phyloP scores from a whole-genome alignment of 345 rosid genomes.

The Trapa bicornis region DNA sequence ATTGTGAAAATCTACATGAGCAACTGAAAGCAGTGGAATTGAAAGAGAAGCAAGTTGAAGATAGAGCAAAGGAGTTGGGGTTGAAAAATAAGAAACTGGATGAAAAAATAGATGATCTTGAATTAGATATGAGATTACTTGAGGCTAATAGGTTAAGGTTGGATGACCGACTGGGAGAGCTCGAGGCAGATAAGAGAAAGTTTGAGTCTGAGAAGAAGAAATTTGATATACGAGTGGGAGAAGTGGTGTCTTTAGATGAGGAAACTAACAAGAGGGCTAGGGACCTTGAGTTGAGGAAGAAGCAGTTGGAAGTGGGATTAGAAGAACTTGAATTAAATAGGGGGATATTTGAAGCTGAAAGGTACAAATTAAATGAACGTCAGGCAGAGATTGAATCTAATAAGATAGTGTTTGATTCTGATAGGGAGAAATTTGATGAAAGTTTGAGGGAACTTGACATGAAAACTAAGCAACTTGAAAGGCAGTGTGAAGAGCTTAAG shows the following conservation, averaged over 20 bases:
- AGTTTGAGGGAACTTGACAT: constrained; percentile 7
- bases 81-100: constrained; percentile 6
- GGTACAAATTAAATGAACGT: background rate
- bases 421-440: constrained; percentile 13
- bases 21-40: too few relatives aligned
- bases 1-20: too few relatives aligned
- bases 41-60: background rate
- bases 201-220: background rate
- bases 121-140: background rate
- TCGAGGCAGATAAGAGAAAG: background rate
- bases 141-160: background rate
- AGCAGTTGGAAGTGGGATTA: constrained; percentile 11
- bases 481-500: constrained; percentile 9
- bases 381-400: constrained; percentile 9
- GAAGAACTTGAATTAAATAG: constrained; percentile 13
- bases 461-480: constrained; percentile 16
- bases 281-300: constrained; percentile 15
- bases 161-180: background rate
- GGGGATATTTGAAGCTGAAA: background rate
- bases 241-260: constrained; percentile 14
- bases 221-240: background rate
- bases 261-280: constrained; percentile 12
- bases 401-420: constrained; percentile 13
- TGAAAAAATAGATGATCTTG: background rate
- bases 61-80: background rate